Percentiles rank a stretch among this genome's conserved stretches.
phyloP scores from a whole-genome alignment of 2,329 filamentous ascomycete species.

The Ceratocystis papillata region DNA sequence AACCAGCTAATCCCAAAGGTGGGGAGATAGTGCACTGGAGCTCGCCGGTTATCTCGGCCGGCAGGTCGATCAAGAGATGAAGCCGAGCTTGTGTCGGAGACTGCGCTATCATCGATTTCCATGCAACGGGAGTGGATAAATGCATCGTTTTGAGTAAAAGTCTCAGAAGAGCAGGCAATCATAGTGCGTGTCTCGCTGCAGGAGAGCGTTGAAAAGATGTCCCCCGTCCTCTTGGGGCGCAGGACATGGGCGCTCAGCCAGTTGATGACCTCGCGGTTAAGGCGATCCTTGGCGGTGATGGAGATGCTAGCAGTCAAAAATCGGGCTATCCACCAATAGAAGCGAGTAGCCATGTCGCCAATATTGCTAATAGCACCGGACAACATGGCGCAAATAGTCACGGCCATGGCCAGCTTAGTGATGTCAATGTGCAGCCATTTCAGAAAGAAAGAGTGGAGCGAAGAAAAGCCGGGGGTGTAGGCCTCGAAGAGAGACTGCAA shows the following conservation, averaged over 20 bases:
- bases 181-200: constrained; percentile 29
- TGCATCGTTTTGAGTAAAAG: constrained; percentile 30
- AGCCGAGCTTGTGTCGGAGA: not conserved
- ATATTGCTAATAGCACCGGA: constrained; percentile 30
- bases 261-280: constrained; percentile 34
- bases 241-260: constrained; percentile 33
- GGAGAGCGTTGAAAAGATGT: not conserved
- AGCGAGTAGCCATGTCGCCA: constrained; percentile 28
- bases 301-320: constrained; percentile 34
- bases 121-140: constrained; percentile 29
- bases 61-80: not conserved
- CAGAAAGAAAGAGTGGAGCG: constrained; percentile 29
- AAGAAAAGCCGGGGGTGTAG: constrained; percentile 18
- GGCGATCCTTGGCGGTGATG: constrained; percentile 32
- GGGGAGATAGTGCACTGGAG: constrained; percentile 33
- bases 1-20: constrained; percentile 34
- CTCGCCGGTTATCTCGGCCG: constrained; percentile 31
- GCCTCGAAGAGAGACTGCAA: constrained; percentile 17
- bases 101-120: constrained; percentile 29
- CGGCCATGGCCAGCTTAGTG: constrained; percentile 29
- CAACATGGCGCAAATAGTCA: constrained; percentile 32
- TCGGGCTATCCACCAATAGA: constrained; percentile 33
- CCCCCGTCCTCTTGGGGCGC: constrained; percentile 25
- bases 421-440: constrained; percentile 32
- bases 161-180: constrained; percentile 30